Percentiles rank a stretch among this genome's conserved stretches.
phyloP scores from a whole-genome alignment of 2,329 filamentous ascomycete species.

The Penicillium janthinellum region DNA sequence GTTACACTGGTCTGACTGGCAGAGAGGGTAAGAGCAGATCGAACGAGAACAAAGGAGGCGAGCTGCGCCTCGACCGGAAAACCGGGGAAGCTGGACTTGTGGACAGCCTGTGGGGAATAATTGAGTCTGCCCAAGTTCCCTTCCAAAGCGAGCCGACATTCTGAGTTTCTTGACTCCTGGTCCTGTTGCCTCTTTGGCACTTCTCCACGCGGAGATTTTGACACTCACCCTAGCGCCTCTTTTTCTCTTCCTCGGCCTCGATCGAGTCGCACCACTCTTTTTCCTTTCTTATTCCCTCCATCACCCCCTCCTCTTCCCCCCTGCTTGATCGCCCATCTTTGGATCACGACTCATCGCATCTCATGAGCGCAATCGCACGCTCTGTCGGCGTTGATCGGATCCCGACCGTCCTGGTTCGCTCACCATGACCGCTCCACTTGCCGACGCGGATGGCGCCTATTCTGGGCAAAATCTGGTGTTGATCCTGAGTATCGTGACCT shows the following conservation, averaged over 20 bases:
- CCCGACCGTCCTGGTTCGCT: slow-evolving; percentile 1
- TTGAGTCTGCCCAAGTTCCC: too few species aligned
- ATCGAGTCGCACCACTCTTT: background rate
- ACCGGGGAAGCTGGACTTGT: too few species aligned
- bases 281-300: background rate
- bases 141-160: too few species aligned
- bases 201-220: background rate
- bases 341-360: background rate
- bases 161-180: background rate
- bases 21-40: background rate
- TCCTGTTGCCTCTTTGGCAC: background rate
- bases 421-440: background rate
- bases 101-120: too few species aligned
- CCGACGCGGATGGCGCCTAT: background rate
- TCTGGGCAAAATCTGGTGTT: background rate
- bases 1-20: background rate
- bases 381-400: slow-evolving; percentile 1
- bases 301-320: background rate
- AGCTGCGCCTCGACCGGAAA: too few species aligned
- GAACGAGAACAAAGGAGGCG: too few species aligned
- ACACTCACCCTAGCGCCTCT: background rate
- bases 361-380: background rate
- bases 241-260: background rate
- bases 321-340: background rate
- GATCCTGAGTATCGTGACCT: background rate